Evolutionary conservation across 1,139 yeast species (phyloP), one percentile per base, ranked within the genome.

Genomic region (Geotrichum aggregatum): DNA sequence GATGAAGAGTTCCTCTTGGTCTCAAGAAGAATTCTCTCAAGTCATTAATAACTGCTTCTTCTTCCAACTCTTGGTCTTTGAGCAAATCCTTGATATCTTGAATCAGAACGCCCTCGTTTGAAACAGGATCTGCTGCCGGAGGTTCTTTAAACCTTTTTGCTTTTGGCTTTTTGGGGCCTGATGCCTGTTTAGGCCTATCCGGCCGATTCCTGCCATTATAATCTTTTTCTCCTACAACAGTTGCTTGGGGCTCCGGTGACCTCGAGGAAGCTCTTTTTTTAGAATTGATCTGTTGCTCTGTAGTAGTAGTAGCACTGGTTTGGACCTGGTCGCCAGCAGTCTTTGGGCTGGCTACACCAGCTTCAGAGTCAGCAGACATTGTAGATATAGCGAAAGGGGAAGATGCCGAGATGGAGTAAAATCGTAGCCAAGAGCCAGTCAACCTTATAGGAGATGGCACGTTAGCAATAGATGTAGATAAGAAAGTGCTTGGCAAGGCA

Each of bases 41-140:
- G 61, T 89, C 89, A 64, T 86, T 86, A 8, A 66, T 57, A 30
- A 85, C 75, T 22, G 76, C 74, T 0, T 73, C 78, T 34, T 71
- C 71, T 0, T 74, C 69, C 44, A 86, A 67, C 7, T 47, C 49
- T 50, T 76, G 65, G 19, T 72, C 70, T 28, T 68, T 62, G 44
- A 86, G 67, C 19, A 91, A 63, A 49, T 79, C 82, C 36, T 78
- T 75, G 56, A 92, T 86, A 66, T 92, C 98, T 58, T 73, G 74
- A 56, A 82, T 79, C 47, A 92, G 74, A 3, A 88, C 87, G 3
- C 98, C 98, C 47, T 82, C 72, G 11, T 96, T 88, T 0, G 94
- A 78, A 0, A 95, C 86, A 13, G 85, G 77, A 54, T 91, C 98
- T 10, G 77, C 76, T 2, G 47, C 49, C 8, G 75, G 76, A 60